A percentile compares a stretch with the other conserved stretches of the same genome.
Evolutionary conservation across 345 rosid species (phyloP).

Genomic region (Ceriops decandra): DNA sequence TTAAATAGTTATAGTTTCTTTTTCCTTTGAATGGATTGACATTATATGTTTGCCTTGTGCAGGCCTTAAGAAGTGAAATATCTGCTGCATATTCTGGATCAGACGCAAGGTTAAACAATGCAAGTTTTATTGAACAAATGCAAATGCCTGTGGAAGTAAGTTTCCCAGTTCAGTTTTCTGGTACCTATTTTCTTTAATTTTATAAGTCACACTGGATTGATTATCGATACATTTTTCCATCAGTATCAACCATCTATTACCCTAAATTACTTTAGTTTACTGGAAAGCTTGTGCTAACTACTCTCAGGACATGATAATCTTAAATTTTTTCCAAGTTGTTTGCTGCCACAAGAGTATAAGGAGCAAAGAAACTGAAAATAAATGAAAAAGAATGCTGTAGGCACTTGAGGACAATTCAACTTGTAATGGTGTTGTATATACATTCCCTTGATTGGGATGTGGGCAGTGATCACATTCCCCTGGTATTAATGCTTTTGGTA

Average conservation of each 20-base stretch:
- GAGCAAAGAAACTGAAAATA: background rate
- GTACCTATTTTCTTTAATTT: background rate
- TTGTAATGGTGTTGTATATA: background rate
- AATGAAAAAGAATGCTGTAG: background rate
- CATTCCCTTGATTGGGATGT: background rate
- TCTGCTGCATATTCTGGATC: slow-evolving; percentile 24
- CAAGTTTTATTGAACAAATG: slow-evolving; percentile 23
- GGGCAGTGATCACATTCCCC: background rate
- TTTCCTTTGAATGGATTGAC: slow-evolving; percentile 16
- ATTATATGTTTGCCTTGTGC: slow-evolving; percentile 7
- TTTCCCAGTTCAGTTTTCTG: slow-evolving; percentile 4
- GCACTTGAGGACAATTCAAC: background rate
- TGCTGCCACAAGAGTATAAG: background rate
- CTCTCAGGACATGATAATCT: background rate
- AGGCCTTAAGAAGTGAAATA: slow-evolving; percentile 39
- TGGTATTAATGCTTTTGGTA: background rate
- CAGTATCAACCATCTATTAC: background rate
- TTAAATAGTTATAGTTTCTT: slow-evolving; percentile 10
- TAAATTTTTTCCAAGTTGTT: background rate
- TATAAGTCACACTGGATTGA: too few relatives aligned
- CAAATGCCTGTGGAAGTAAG: slow-evolving; percentile 32
- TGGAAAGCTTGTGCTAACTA: background rate
- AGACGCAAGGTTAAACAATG: slow-evolving; percentile 27
- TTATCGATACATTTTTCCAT: background rate
- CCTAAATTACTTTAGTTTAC: background rate